Evolutionary conservation across 208 protist species (phyloP), one percentile per base, ranked within the genome.

Genomic region (Acanthamoeba sp.): DNA sequence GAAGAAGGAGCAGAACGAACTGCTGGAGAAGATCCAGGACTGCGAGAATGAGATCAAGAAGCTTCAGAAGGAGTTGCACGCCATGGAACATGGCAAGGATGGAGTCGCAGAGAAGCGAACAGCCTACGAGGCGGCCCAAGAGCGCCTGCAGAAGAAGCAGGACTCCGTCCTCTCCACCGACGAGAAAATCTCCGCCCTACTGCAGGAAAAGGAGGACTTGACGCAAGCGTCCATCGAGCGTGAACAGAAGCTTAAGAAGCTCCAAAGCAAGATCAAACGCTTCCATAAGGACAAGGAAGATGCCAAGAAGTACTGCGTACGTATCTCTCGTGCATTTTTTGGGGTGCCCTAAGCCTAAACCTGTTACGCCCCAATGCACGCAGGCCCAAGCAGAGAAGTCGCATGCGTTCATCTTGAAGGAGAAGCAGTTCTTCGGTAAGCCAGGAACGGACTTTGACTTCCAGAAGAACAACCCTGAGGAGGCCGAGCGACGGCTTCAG

Each of bases 321-420:
- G 91, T 32, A 14, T 71, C 20, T 36, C 22, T n/a, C n/a, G n/a
- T n/a, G n/a, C n/a, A n/a, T n/a, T n/a, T n/a, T n/a, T n/a, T n/a
- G n/a, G n/a, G n/a, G n/a, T n/a, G n/a, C n/a, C n/a, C n/a, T n/a
- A n/a, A n/a, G n/a, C n/a, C n/a, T n/a, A n/a, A n/a, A n/a, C n/a
- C n/a, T n/a, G 88, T 90, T 55, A 27, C 36, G 64, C 64, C 12
- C 18, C 29, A 16, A 59, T 27, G 16, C 5, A 3, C 48, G 12
- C 50, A 62, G 94, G 55, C 29, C 9, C 45, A 50, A 22, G 55
- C 96, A 84, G 88, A 93, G 64, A 34, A 64, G 36, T 9, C 90
- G 57, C 71, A 98, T 92, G 40, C 40, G 27, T 98, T 97, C 97
- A 98, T 98, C 42, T 59, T 42, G 32, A 78, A 57, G 24, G 96